Evolutionary conservation across 345 rosid genomes (phyloP).

Genomic region (Eucalyptus albens): DNA sequence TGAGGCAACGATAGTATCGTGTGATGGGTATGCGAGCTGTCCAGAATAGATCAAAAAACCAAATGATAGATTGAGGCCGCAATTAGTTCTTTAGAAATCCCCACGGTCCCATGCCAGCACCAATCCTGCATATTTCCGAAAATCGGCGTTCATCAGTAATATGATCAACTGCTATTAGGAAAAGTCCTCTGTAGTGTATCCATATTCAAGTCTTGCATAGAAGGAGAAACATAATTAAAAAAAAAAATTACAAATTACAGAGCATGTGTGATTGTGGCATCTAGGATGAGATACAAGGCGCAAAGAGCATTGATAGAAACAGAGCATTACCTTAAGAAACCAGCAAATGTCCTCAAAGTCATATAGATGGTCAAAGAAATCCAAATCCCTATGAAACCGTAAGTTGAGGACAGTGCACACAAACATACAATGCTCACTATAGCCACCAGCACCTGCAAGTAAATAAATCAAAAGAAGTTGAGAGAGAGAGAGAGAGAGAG

Average conservation of each 20-base stretch:
- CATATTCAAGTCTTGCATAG: not conserved
- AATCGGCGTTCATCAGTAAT: not conserved
- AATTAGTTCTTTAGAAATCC: constrained; percentile 32
- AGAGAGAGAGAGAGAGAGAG: not conserved
- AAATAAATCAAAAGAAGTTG: not conserved
- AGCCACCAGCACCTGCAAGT: constrained; percentile 52
- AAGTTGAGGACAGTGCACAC: constrained; percentile 31
- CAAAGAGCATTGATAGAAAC: not conserved
- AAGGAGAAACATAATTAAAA: not conserved
- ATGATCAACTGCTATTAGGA: not conserved
- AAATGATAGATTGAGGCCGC: not conserved
- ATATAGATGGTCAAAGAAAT: constrained; percentile 72
- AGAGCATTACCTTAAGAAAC: constrained; percentile 69
- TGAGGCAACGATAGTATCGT: not conserved
- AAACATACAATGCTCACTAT: constrained; percentile 54
- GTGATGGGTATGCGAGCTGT: not conserved
- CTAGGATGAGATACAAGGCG: not conserved
- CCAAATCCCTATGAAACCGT: constrained; percentile 84
- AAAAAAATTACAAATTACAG: not conserved
- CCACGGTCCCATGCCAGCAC: constrained; percentile 93
- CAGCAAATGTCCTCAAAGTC: constrained; percentile 77
- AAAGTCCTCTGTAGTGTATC: not conserved
- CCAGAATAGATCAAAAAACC: not conserved
- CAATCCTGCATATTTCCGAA: constrained; percentile 48
- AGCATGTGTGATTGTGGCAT: not conserved